These are phyloP conservation scores for Kazachstania africana DNA, from an alignment of 805 yeast genomes.

Conservation along the genomic window DNA sequence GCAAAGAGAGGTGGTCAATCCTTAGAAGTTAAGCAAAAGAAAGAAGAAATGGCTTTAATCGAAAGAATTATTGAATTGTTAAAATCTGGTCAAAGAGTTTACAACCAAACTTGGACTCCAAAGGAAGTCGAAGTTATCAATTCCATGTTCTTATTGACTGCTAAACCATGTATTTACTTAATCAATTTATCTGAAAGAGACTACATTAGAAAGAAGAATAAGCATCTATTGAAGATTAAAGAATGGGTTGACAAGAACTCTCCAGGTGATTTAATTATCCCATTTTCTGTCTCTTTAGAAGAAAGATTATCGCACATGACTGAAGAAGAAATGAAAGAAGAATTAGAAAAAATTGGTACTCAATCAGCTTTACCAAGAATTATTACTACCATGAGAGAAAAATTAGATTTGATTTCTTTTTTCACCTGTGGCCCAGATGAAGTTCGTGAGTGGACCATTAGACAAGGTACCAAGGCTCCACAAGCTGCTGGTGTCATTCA, in stretches of 20 bases:
- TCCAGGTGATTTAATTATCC: slow-evolving; percentile 84
- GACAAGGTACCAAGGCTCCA: slow-evolving; percentile 90
- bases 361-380: slow-evolving; percentile 77
- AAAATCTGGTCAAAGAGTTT: slow-evolving; percentile 78
- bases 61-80: slow-evolving; percentile 63
- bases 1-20: slow-evolving; percentile 83
- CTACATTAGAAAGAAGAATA: slow-evolving; percentile 78
- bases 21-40: slow-evolving; percentile 78
- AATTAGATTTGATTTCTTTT: slow-evolving; percentile 79
- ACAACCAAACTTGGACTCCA: slow-evolving; percentile 76
- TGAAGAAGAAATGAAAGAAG: slow-evolving; percentile 69
- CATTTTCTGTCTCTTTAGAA: slow-evolving; percentile 86
- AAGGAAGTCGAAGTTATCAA: slow-evolving; percentile 90
- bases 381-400: slow-evolving; percentile 75
- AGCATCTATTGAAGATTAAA: slow-evolving; percentile 68
- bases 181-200: slow-evolving; percentile 85
- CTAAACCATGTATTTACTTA: slow-evolving; percentile 89
- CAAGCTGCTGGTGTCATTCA: slow-evolving; percentile 98
- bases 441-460: slow-evolving; percentile 96
- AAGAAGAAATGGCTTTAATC: slow-evolving; percentile 70
- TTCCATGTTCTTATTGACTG: slow-evolving; percentile 76
- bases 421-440: slow-evolving; percentile 95
- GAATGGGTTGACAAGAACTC: slow-evolving; percentile 77
- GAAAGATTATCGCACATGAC: slow-evolving; percentile 82
- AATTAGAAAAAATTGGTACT: slow-evolving; percentile 64